Percentiles rank a stretch among this genome's conserved stretches.
Evolutionary conservation across 495 filamentous ascomycete species (phyloP).

Genomic region (Tuber indicum): DNA sequence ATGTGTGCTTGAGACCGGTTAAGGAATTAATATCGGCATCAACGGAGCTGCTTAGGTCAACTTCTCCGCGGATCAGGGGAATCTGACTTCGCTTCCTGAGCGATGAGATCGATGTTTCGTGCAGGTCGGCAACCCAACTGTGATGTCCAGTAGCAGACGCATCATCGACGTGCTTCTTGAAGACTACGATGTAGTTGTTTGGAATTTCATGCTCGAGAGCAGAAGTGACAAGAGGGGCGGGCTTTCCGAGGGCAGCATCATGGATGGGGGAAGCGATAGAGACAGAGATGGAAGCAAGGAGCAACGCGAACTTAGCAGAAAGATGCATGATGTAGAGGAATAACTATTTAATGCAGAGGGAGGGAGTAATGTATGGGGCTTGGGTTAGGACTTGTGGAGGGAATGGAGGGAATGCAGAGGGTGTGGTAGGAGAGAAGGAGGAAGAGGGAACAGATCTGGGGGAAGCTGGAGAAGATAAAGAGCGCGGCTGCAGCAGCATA

Average conservation of each 20-base stretch:
- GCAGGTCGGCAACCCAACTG: conserved; percentile 84
- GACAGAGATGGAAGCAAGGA: conserved; percentile 46
- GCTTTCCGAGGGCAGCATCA: conserved; percentile 69
- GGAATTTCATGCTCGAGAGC: conserved; percentile 63
- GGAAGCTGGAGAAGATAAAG: conserved; percentile 42
- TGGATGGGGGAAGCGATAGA: conserved; percentile 57
- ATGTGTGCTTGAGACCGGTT: conserved; percentile 86
- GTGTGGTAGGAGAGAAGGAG: conserved; percentile 34
- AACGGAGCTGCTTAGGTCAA: conserved; percentile 15
- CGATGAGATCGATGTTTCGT: conserved; percentile 61
- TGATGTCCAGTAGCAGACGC: conserved; percentile 67
- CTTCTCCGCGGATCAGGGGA: conserved; percentile 48
- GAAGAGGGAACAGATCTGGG: conserved; percentile 39
- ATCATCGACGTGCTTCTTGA: conserved; percentile 85
- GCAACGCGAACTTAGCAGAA: conserved; percentile 41
- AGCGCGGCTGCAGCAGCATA: conserved; percentile 14
- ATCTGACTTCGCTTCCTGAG: conserved; percentile 84
- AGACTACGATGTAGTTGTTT: conserved; percentile 93
- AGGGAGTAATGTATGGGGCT: conserved; percentile 10
- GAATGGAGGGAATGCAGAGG: conserved; percentile 34
- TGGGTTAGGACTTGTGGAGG: conserved; percentile 26
- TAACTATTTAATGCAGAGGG: conserved; percentile 13
- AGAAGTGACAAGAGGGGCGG: conserved; percentile 82
- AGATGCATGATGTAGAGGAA: conserved; percentile 40
- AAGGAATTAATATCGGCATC: conserved; percentile 56